Conservation (phyloP, 2,329 filamentous ascomycete species). For the Aureobasidium lini region DNA sequence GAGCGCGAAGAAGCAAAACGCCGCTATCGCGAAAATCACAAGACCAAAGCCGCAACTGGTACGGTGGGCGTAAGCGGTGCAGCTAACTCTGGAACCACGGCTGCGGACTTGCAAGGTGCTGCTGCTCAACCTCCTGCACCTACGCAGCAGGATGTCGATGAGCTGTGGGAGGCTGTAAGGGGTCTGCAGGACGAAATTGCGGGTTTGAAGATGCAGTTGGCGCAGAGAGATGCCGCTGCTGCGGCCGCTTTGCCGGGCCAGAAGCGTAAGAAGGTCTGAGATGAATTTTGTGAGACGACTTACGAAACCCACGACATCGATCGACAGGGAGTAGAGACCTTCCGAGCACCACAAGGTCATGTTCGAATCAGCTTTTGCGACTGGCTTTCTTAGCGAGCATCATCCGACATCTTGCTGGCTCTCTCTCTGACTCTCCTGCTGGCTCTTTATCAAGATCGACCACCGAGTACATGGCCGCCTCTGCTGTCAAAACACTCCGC, state of each 20-base stretch:
- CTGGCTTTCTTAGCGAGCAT: too few species aligned
- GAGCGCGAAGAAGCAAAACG: constrained; percentile 12
- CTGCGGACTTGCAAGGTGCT: neutral
- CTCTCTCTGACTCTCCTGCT: too few species aligned
- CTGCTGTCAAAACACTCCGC: too few species aligned
- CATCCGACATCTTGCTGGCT: too few species aligned
- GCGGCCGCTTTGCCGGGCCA: neutral
- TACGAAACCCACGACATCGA: neutral
- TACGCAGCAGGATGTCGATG: constrained; percentile 1
- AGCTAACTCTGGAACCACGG: too few species aligned
- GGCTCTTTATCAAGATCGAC: too few species aligned
- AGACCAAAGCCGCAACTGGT: neutral
- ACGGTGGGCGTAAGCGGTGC: neutral
- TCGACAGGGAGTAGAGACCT: neutral
- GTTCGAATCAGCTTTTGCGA: too few species aligned
- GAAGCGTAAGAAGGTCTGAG: constrained; percentile 3
- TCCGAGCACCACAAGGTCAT: too few species aligned
- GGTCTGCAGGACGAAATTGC: neutral
- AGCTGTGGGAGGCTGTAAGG: neutral
- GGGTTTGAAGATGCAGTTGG: neutral
- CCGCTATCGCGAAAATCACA: constrained; percentile 11
- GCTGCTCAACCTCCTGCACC: neutral
- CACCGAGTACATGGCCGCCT: too few species aligned
- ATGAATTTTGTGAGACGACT: neutral
- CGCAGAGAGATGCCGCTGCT: constrained; percentile 1